A percentile compares a stretch with the other conserved stretches of the same genome.
phyloP scores from a whole-genome alignment of 176 grass and related monocot genomes.

The Cenchrus americanus region DNA sequence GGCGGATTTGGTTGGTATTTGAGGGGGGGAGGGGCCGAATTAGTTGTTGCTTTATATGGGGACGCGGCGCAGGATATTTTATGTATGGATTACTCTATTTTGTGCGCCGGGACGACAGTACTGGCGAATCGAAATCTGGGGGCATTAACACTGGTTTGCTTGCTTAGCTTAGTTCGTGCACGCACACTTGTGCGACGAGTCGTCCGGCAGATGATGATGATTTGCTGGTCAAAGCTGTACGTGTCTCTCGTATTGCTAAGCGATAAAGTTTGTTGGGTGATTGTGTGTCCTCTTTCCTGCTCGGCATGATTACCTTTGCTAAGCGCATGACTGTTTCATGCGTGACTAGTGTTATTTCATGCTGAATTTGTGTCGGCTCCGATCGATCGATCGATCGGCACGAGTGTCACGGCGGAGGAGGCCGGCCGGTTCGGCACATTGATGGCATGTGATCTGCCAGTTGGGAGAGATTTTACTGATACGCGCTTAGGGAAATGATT shows the following conservation, averaged over 20 bases:
- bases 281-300: constrained; percentile 29
- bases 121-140: background rate
- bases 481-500: background rate
- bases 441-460: background rate
- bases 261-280: constrained; percentile 27
- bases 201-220: background rate
- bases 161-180: background rate
- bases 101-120: background rate
- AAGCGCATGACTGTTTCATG: constrained; percentile 3
- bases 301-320: constrained; percentile 36
- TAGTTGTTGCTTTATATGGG: constrained; percentile 6
- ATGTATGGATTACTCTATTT: constrained; percentile 36
- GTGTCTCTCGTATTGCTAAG: background rate
- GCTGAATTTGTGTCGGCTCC: constrained; percentile 26
- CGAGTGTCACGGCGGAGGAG: background rate
- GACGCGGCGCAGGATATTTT: constrained; percentile 48
- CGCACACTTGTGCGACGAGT: background rate
- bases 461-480: background rate
- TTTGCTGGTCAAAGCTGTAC: constrained; percentile 39
- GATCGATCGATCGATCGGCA: background rate
- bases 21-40: background rate
- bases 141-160: background rate
- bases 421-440: background rate
- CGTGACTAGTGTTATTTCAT: constrained; percentile 55
- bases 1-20: constrained; percentile 20